A percentile compares a stretch with the other conserved stretches of the same genome.
Conservation (phyloP, 441 rosid species). For the Adansonia madagascariensis region DNA sequence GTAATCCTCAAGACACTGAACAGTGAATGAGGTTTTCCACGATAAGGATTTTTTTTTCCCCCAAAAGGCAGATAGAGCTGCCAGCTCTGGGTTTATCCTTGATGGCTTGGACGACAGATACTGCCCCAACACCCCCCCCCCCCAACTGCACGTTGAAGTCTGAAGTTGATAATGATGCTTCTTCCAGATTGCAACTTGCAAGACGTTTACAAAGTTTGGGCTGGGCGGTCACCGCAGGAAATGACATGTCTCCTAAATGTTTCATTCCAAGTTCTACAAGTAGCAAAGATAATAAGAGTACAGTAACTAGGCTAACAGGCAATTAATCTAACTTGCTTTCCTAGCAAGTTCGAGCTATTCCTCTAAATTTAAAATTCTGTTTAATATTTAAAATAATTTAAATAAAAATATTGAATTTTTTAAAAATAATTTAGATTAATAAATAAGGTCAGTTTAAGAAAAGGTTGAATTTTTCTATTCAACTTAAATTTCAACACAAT, state of each 20-base stretch:
- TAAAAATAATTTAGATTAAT: too few relatives aligned
- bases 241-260: neutral
- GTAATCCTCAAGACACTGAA: neutral
- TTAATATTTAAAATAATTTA: too few relatives aligned
- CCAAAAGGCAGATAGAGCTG: neutral
- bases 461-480: too few relatives aligned
- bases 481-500: too few relatives aligned
- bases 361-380: too few relatives aligned
- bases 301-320: too few relatives aligned
- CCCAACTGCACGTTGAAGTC: neutral
- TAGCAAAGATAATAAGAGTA: neutral
- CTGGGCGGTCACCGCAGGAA: neutral
- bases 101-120: neutral
- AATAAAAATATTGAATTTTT: too few relatives aligned
- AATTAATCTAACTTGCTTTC: too few relatives aligned
- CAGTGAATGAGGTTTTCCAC: neutral
- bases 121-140: neutral
- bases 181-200: neutral
- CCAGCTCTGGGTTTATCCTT: neutral
- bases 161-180: neutral
- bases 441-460: too few relatives aligned
- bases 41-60: too few relatives aligned
- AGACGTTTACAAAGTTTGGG: neutral
- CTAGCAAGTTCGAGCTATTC: too few relatives aligned
- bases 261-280: neutral